Percentiles rank a stretch among this genome's conserved stretches.
phyloP scores from a whole-genome alignment of 1,139 yeast genomes.

The Zygosaccharomyces sapae region DNA sequence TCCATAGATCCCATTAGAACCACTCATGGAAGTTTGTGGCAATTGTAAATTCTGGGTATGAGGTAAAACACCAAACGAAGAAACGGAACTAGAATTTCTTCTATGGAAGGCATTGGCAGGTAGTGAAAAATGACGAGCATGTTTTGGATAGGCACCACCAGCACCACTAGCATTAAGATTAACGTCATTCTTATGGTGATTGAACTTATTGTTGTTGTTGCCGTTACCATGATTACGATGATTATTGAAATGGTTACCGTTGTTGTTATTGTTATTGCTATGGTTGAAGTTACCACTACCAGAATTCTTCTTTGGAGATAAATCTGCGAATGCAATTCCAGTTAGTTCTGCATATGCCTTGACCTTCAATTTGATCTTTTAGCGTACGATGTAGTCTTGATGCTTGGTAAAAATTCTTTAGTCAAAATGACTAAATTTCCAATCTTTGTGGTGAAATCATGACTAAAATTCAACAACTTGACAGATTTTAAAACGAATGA shows the following conservation, averaged over 20 bases:
- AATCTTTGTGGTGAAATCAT: constrained; percentile 31
- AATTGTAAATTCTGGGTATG: constrained; percentile 16
- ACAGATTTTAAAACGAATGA: constrained; percentile 6
- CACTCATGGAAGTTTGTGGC: constrained; percentile 11
- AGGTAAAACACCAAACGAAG: constrained; percentile 18
- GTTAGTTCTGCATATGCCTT: constrained; percentile 35
- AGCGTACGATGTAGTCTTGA: constrained; percentile 42
- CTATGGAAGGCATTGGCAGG: constrained; percentile 31
- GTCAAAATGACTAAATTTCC: constrained; percentile 32
- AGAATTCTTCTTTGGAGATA: constrained; percentile 17
- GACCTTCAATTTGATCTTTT: constrained; percentile 41
- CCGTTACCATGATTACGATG: background rate
- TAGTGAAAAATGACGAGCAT: constrained; percentile 34
- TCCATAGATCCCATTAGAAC: constrained; percentile 8
- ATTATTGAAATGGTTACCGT: constrained; percentile 8
- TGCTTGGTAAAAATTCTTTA: constrained; percentile 39
- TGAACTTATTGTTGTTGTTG: constrained; percentile 9
- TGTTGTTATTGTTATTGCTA: no score
- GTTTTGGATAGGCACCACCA: constrained; percentile 22
- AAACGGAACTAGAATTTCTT: constrained; percentile 34
- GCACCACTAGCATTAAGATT: constrained; percentile 6
- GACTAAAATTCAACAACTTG: constrained; percentile 20
- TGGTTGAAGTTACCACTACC: constrained; percentile 10
- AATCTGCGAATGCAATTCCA: constrained; percentile 26
- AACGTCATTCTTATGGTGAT: constrained; percentile 9